Evolutionary conservation across 331 rosid genomes (phyloP), one percentile per base, ranked within the genome.

Genomic region (Arachis monticola): DNA sequence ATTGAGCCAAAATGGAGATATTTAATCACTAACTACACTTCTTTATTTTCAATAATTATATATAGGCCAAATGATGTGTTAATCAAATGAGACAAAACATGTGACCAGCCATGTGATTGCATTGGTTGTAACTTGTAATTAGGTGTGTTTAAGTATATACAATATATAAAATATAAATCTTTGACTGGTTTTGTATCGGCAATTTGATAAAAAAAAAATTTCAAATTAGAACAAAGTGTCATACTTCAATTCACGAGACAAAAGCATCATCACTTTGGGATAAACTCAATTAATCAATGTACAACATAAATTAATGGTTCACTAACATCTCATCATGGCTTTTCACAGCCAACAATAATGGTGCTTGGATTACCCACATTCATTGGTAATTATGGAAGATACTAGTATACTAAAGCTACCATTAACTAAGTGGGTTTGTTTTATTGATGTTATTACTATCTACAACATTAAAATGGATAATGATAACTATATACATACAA

Each of bases 61-160:
- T 27, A 27, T 27, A 27, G 13, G 44, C 1, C 60, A 60, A 59
- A 47, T 72, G 69, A 17, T 46, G 3, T 17, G n/a, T 71, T 22
- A 8, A 5, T 60, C 44, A 31, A 60, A 60, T 31, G 64, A 31
- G 44, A 72, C 51, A 48, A 47, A 61, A 48, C 69, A 47, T 6
- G 42, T 27, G 30, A 27, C 30, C 30, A 27, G 38, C 61, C 77
- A 73, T 10, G 69, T 31, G 77, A 72, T 45, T 45, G 59, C 67
- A 60, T 59, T 60, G 40, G 42, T 70, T 27, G 41, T 52, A 17
- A 11, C 38, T 55, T 40, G 64, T 70, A 10, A 2, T 40, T 12
- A n/a, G 31, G 13, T 68, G 30, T 27, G 30, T 27, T 27, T 27
- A n/a, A 63, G 10, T 63, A n/a, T 60, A 46, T 12, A 14, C 30